Evolutionary conservation across 805 yeast species (phyloP).

Genomic region (Saccharomycopsis fodiens): DNA sequence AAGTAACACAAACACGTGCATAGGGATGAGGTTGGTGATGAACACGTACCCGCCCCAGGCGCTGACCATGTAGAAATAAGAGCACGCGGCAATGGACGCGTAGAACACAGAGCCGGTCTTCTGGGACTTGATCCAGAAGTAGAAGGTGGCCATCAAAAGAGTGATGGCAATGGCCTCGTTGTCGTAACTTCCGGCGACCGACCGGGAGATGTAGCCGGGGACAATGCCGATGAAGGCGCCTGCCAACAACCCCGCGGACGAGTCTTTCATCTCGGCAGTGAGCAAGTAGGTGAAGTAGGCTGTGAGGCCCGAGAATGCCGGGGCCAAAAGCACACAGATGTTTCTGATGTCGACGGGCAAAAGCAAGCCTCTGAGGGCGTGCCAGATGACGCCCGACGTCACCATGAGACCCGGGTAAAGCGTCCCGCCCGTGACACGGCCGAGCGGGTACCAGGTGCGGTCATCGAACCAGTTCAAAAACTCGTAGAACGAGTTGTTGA

Average conservation of each 20-base stretch:
- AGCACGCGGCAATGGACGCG: constrained; percentile 76
- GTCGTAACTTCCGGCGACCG: constrained; percentile 98
- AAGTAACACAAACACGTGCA: constrained; percentile 84
- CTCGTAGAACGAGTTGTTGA: constrained; percentile 74
- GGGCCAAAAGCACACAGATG: constrained; percentile 92
- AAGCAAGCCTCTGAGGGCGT: constrained; percentile 51
- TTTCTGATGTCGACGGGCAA: constrained; percentile 92
- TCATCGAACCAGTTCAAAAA: constrained; percentile 98
- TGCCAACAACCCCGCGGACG: constrained; percentile 82
- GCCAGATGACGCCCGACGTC: constrained; percentile 88
- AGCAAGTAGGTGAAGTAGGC: constrained; percentile 83
- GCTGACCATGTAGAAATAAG: constrained; percentile 96
- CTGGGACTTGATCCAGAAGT: constrained; percentile 90
- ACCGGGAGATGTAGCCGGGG: constrained; percentile 96
- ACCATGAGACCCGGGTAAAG: constrained; percentile 98
- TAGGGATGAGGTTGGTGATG: constrained; percentile 93
- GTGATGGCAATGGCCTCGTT: constrained; percentile 99
- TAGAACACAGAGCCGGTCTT: constrained; percentile 84
- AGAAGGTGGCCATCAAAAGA: constrained; percentile 88
- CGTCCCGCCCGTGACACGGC: constrained; percentile 98
- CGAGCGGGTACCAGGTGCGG: constrained; percentile 98
- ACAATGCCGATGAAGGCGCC: constrained; percentile 96
- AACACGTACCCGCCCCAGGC: constrained; percentile 99
- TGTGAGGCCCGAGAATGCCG: constrained; percentile 90
- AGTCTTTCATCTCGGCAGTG: constrained; percentile 83